Percentiles rank a stretch among this genome's conserved stretches.
These are phyloP conservation scores for Pythium myriotylum DNA, from an alignment of 352 stramenopile species.

Conservation along the genomic window DNA sequence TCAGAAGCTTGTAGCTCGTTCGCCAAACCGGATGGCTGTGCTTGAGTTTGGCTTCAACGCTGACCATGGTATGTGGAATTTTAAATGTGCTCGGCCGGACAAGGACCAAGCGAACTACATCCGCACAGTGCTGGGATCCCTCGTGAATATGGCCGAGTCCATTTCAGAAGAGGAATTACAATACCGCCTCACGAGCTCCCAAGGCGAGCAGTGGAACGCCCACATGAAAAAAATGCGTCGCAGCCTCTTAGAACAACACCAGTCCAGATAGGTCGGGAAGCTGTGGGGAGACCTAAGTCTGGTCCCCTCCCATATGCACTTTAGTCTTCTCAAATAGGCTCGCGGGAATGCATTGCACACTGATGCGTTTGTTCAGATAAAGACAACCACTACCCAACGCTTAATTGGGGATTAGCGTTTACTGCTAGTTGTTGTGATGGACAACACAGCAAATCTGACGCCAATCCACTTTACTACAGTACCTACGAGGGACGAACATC, in stretches of 20 bases:
- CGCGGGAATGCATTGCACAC: too few relatives aligned
- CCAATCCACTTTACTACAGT: constrained; percentile 12
- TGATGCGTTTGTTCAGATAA: constrained; percentile 14
- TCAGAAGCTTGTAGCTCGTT: constrained; percentile 64
- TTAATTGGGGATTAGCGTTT: background rate
- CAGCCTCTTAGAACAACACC: constrained; percentile 58
- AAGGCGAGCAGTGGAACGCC: constrained; percentile 77
- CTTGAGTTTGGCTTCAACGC: constrained; percentile 88
- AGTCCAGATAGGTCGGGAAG: constrained; percentile 35
- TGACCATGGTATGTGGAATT: constrained; percentile 90
- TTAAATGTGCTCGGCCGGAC: constrained; percentile 86
- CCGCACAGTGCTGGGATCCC: constrained; percentile 85
- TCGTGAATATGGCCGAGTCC: constrained; percentile 91
- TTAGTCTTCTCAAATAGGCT: too few relatives aligned
- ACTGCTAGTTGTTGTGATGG: background rate
- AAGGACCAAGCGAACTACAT: constrained; percentile 92
- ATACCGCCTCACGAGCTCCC: constrained; percentile 78
- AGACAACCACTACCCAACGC: constrained; percentile 8
- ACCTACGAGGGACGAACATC: constrained; percentile 11
- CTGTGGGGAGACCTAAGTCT: too few relatives aligned
- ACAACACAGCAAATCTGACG: background rate
- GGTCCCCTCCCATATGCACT: too few relatives aligned
- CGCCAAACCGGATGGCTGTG: constrained; percentile 64
- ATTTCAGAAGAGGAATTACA: constrained; percentile 92
- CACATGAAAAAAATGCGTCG: constrained; percentile 84